Evolutionary conservation across 805 yeast species (phyloP).

Genomic region (Teunomyces barrocoloradensis): DNA sequence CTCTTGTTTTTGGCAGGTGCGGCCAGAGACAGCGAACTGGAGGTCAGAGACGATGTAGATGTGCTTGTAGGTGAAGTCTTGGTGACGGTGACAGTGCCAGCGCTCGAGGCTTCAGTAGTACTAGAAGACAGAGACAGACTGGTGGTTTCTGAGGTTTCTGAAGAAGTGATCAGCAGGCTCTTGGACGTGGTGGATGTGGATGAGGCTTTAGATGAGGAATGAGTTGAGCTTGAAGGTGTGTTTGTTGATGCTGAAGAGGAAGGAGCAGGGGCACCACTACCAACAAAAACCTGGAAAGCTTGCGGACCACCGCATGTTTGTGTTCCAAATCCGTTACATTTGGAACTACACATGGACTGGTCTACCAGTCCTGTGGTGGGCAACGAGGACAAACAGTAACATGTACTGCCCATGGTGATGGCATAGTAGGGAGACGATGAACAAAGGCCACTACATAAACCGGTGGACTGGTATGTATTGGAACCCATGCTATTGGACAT

Average conservation of each 20-base stretch:
- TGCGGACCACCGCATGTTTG: slow-evolving; percentile 38
- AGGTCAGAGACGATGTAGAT: not conserved
- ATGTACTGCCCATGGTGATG: slow-evolving; percentile 31
- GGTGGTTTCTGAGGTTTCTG: no score
- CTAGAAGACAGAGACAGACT: not conserved
- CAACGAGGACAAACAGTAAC: slow-evolving; percentile 34
- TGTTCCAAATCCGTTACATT: slow-evolving; percentile 34
- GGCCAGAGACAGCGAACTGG: slow-evolving; percentile 1
- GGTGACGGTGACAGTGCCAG: slow-evolving; percentile 1
- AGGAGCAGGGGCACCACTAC: slow-evolving; percentile 17
- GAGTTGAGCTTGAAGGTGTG: not conserved
- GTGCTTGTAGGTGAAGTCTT: slow-evolving; percentile 3
- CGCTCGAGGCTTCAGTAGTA: not conserved
- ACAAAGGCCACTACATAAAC: slow-evolving; percentile 30
- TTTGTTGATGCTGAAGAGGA: slow-evolving; percentile 5
- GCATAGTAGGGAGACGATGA: slow-evolving; percentile 37
- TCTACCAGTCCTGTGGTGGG: slow-evolving; percentile 23
- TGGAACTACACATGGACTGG: slow-evolving; percentile 22
- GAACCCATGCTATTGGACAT: slow-evolving; percentile 14
- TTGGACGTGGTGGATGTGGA: not conserved
- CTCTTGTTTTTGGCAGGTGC: slow-evolving; percentile 9
- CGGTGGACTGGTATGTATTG: slow-evolving; percentile 25
- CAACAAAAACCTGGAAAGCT: slow-evolving; percentile 30
- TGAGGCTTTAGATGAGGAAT: not conserved
- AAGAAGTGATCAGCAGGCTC: not conserved